phyloP scores from a whole-genome alignment of 768 basidiomycete species.

The Ephemerocybe angulata region DNA sequence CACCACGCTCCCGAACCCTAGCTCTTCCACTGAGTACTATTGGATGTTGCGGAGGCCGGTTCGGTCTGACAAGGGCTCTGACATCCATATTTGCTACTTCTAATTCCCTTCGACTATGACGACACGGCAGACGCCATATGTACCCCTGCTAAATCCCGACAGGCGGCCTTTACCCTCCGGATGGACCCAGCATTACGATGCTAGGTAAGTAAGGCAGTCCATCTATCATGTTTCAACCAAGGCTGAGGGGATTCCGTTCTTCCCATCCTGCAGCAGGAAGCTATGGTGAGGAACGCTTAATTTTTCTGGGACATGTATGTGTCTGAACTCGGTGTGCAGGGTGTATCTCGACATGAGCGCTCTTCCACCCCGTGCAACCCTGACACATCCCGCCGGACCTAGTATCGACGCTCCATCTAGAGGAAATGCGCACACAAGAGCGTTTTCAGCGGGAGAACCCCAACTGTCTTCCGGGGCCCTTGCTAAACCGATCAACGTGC shows the following conservation, averaged over 20 bases:
- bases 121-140: not conserved
- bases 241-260: not conserved
- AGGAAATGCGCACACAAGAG: too few relatives aligned
- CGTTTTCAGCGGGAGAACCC: too few relatives aligned
- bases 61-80: too few relatives aligned
- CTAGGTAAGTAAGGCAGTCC: slow-evolving; percentile 1
- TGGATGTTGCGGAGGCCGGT: too few relatives aligned
- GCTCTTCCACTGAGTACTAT: too few relatives aligned
- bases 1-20: too few relatives aligned
- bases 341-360: not conserved
- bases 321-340: not conserved
- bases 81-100: not conserved
- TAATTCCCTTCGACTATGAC: not conserved
- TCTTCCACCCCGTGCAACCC: not conserved
- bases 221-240: not conserved
- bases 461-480: too few relatives aligned
- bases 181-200: slow-evolving; percentile 8
- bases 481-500: too few relatives aligned
- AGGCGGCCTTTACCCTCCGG: slow-evolving; percentile 4
- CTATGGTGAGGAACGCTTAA: not conserved
- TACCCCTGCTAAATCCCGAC: slow-evolving; percentile 2
- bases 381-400: not conserved
- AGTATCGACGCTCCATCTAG: too few relatives aligned
- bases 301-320: not conserved
- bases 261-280: not conserved